Evolutionary conservation across 768 basidiomycete species (phyloP), one percentile per base, ranked within the genome.

Genomic region (Suillus subalutaceus): DNA sequence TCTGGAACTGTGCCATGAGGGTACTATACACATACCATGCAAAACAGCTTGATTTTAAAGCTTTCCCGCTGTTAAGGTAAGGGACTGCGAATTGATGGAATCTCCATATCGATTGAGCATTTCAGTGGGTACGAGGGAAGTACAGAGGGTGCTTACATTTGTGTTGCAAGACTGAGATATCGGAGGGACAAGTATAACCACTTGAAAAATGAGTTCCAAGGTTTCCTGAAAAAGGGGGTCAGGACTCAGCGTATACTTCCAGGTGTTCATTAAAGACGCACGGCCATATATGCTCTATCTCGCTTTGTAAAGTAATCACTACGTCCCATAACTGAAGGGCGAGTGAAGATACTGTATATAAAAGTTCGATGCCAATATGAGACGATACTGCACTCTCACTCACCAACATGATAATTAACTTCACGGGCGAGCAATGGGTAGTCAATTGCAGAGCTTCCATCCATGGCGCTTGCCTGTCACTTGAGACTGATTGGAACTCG

Each of bases 211-310:
- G 38, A 62, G 60, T 6, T 59, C 13, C 61, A 72, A 35, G 70
- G 72, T 6, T 68, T 73, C 32, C 71, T 72, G n/a, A 44, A 18
- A 26, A 60, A 59, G 40, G 18, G 35, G 18, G 35, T 40, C 44
- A 44, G 18, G 20, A 44, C 20, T 43, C 20, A 26, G 32, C 12
- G 52, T n/a, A 41, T 38, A 8, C 4, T 32, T 23, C 23, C 6
- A 20, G 62, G 15, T 35, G 16, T 18, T 18, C 35, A 3, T 18
- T 40, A 16, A 23, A 40, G 56, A 40, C 73, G 67, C 55, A 80
- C 79, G 67, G 69, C 77, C 79, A 80, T 26, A 79, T 56, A 30
- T 72, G 69, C 44, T 72, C 73, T 1, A 72, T 66, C 56, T 77
- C 79, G 16, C 66, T 70, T 32, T 65, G 69, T 32, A 73, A 67